Evolutionary conservation across 2,329 filamentous ascomycete genomes (phyloP).

Genomic region (Trichoderma oligosporum): DNA sequence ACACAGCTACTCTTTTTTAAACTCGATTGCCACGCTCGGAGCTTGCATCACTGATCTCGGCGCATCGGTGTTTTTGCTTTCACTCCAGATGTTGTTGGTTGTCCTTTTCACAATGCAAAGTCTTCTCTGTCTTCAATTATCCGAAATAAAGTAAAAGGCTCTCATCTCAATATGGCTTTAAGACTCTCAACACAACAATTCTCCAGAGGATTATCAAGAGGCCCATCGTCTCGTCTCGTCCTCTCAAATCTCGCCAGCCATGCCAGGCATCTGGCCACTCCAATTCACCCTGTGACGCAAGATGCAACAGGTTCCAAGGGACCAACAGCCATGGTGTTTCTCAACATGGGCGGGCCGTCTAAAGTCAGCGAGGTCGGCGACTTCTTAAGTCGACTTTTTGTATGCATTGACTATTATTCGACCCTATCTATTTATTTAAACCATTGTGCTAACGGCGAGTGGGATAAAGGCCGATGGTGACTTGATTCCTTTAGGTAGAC

Average conservation of each 20-base stretch:
- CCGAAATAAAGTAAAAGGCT: not conserved
- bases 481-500: conserved; percentile 86
- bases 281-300: conserved; percentile 74
- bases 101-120: not conserved
- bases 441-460: not conserved
- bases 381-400: conserved; percentile 89
- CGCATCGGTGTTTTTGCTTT: conserved; percentile 13
- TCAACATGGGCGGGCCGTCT: conserved; percentile 97
- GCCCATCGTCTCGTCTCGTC: conserved; percentile 27
- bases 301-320: conserved; percentile 67
- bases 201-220: conserved; percentile 27
- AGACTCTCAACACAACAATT: conserved; percentile 32
- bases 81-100: not conserved
- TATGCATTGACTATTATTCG: conserved; percentile 45
- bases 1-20: too few relatives aligned
- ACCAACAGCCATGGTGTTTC: conserved; percentile 95
- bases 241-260: conserved; percentile 32
- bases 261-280: conserved; percentile 36
- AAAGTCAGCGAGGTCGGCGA: conserved; percentile 82
- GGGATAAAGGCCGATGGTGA: conserved; percentile 74
- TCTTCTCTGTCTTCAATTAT: not conserved
- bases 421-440: not conserved
- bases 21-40: conserved; percentile 15
- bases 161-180: conserved; percentile 30
- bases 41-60: conserved; percentile 16